Conservation (phyloP, 176 grass and related monocot species). For the Oryza officinalis region DNA sequence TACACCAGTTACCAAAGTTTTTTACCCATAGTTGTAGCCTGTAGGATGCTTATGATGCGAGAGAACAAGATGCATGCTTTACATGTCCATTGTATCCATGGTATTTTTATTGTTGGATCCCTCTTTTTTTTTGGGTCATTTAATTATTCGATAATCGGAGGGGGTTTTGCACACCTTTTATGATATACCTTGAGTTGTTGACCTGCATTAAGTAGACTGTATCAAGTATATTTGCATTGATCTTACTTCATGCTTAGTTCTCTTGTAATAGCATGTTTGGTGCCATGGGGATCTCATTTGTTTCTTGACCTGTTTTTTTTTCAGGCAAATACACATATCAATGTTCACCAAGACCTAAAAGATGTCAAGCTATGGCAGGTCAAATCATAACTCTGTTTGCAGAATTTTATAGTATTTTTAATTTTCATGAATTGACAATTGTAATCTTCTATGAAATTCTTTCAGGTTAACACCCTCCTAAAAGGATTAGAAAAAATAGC, state of each 20-base stretch:
- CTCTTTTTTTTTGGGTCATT: not conserved
- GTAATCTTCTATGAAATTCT: conserved; percentile 6
- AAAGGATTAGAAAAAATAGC: conserved; percentile 97
- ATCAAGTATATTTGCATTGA: not conserved
- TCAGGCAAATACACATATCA: conserved; percentile 90
- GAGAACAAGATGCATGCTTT: not conserved
- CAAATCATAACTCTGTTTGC: conserved; percentile 22
- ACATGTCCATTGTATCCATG: conserved; percentile 1
- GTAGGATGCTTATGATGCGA: not conserved
- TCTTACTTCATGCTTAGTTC: not conserved
- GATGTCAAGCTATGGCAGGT: conserved; percentile 99
- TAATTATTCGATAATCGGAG: not conserved
- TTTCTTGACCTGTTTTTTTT: conserved; percentile 30
- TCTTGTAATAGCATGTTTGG: conserved; percentile 11
- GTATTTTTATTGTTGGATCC: not conserved
- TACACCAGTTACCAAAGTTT: not conserved
- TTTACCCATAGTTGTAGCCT: not conserved
- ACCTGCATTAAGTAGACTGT: not conserved
- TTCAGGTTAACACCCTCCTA: conserved; percentile 80
- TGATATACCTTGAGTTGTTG: not conserved
- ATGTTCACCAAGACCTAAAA: conserved; percentile 78
- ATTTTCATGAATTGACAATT: conserved; percentile 16
- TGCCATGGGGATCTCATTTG: not conserved
- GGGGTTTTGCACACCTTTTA: not conserved
- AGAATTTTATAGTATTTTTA: conserved; percentile 11